These are phyloP conservation scores for Panicum hallii DNA, from an alignment of 202 grass and related monocot species.

Conservation along the genomic window DNA sequence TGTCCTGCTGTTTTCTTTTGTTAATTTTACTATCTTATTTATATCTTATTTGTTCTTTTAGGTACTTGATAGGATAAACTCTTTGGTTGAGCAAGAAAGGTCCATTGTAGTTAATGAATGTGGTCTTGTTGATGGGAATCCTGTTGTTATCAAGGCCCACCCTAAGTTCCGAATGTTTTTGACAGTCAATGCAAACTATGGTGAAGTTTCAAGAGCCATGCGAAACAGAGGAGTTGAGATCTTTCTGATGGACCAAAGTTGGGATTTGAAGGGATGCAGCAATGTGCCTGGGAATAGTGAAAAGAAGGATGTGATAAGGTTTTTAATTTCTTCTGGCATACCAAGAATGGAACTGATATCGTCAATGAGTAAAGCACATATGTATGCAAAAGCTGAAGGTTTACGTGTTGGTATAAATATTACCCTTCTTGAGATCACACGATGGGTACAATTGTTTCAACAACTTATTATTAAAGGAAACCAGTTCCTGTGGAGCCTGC, in stretches of 20 bases:
- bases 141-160: slow-evolving; percentile 75
- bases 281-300: slow-evolving; percentile 42
- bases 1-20: slow-evolving; percentile 22
- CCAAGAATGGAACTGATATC: slow-evolving; percentile 67
- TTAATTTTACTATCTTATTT: slow-evolving; percentile 54
- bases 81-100: slow-evolving; percentile 89
- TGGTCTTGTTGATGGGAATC: slow-evolving; percentile 85
- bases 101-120: slow-evolving; percentile 94
- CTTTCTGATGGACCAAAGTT: slow-evolving; percentile 70
- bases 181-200: slow-evolving; percentile 85
- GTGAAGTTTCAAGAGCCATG: slow-evolving; percentile 98
- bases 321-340: slow-evolving; percentile 85
- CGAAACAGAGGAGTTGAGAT: slow-evolving; percentile 90
- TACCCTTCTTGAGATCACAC: slow-evolving; percentile 82
- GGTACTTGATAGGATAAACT: slow-evolving; percentile 98
- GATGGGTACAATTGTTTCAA: slow-evolving; percentile 90
- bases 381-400: slow-evolving; percentile 74
- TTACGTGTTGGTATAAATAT: slow-evolving; percentile 71
- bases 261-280: slow-evolving; percentile 39
- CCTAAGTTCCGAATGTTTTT: slow-evolving; percentile 88
- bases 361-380: slow-evolving; percentile 81
- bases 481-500: slow-evolving; percentile 82
- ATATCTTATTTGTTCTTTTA: slow-evolving; percentile 28
- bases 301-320: slow-evolving; percentile 61
- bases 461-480: slow-evolving; percentile 89